A percentile compares a stretch with the other conserved stretches of the same genome.
phyloP scores from a whole-genome alignment of 345 rosid genomes.

The Cardiospermum halicacabum region DNA sequence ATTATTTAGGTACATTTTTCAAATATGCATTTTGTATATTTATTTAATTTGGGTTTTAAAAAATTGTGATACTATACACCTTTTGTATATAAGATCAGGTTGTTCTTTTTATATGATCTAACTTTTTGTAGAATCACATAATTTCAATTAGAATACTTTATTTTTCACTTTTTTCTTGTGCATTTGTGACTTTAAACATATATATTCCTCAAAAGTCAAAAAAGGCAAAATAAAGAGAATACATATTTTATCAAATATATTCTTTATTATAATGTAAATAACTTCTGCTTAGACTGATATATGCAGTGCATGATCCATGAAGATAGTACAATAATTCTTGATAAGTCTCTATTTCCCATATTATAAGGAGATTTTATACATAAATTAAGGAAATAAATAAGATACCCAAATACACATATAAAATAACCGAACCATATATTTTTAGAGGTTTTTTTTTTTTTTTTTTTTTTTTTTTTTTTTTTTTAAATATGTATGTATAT shows the following conservation, averaged over 20 bases:
- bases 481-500: too few relatives aligned
- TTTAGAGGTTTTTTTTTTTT: too few relatives aligned
- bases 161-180: slow-evolving; percentile 2
- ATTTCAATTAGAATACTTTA: slow-evolving; percentile 13
- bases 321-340: background rate
- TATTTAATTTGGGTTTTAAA: background rate
- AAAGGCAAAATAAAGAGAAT: slow-evolving; percentile 4
- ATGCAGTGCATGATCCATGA: background rate
- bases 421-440: too few relatives aligned
- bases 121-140: slow-evolving; percentile 19
- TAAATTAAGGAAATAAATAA: too few relatives aligned
- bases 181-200: slow-evolving; percentile 12
- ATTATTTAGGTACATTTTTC: background rate
- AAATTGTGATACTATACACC: background rate
- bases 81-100: background rate
- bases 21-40: background rate
- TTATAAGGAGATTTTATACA: too few relatives aligned
- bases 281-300: background rate
- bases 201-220: slow-evolving; percentile 15
- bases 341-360: too few relatives aligned
- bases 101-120: background rate
- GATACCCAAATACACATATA: too few relatives aligned
- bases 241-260: background rate
- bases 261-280: background rate
- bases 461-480: too few relatives aligned